A percentile compares a stretch with the other conserved stretches of the same genome.
These are phyloP conservation scores for Penicillium diatomitis DNA, from an alignment of 495 filamentous ascomycete species.

Conservation along the genomic window DNA sequence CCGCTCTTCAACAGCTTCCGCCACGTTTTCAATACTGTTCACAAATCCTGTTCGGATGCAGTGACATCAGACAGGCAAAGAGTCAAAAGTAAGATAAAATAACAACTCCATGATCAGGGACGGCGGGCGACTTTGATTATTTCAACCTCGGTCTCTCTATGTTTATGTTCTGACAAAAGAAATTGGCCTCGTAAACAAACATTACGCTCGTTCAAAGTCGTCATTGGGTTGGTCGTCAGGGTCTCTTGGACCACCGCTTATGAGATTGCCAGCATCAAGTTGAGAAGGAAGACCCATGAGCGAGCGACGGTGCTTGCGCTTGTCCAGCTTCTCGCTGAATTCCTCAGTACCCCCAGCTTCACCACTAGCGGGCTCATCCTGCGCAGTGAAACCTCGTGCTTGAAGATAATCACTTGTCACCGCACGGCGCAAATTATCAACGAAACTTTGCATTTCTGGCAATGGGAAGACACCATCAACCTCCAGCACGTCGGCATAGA, in stretches of 20 bases:
- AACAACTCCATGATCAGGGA: too few relatives aligned
- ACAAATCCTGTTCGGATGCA: too few relatives aligned
- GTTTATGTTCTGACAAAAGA: too few relatives aligned
- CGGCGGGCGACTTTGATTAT: too few relatives aligned
- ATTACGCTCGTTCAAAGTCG: conserved; percentile 44
- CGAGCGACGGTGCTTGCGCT: conserved; percentile 33
- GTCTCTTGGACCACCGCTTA: conserved; percentile 20
- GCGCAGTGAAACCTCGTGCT: conserved; percentile 26
- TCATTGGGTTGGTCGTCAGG: conserved; percentile 28
- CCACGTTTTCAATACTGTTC: too few relatives aligned
- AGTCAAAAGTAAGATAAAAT: too few relatives aligned
- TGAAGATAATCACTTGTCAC: conserved; percentile 45
- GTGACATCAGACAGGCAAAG: too few relatives aligned
- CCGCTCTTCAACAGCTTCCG: too few relatives aligned
- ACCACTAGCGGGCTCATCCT: conserved; percentile 22
- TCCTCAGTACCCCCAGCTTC: conserved; percentile 43
- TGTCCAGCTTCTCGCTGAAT: conserved; percentile 47
- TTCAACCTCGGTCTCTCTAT: too few relatives aligned
- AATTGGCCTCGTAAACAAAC: too few relatives aligned
- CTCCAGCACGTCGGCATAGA: conserved; percentile 55
- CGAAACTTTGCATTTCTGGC: conserved; percentile 49
- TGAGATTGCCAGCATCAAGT: conserved; percentile 27
- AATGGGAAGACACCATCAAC: conserved; percentile 45
- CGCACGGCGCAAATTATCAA: conserved; percentile 51
- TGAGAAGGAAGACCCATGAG: conserved; percentile 28